Percentiles rank a stretch among this genome's conserved stretches.
Conservation (phyloP, 2,329 filamentous ascomycete species). For the Fusarium luffae region DNA sequence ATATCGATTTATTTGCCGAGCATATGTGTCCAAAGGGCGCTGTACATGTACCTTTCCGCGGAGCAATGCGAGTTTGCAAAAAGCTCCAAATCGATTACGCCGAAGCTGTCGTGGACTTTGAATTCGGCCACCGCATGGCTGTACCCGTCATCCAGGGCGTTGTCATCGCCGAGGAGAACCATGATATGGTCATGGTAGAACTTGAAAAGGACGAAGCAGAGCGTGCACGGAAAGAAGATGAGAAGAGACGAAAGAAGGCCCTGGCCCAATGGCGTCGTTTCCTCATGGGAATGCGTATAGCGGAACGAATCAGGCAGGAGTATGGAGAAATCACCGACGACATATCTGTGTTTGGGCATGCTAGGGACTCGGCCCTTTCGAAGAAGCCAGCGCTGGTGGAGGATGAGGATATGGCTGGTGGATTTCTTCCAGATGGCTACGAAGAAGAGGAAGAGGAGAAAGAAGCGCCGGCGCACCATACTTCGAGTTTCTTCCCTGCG, state of each 20-base stretch:
- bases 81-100: constrained; percentile 88
- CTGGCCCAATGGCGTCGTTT: constrained; percentile 87
- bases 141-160: constrained; percentile 92
- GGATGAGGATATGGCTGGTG: constrained; percentile 67
- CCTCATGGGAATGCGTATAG: constrained; percentile 84
- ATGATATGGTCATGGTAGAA: constrained; percentile 78
- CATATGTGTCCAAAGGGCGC: constrained; percentile 91
- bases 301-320: constrained; percentile 79
- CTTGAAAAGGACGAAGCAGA: constrained; percentile 83
- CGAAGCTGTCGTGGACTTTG: constrained; percentile 95
- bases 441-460: constrained; percentile 60
- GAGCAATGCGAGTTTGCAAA: constrained; percentile 83
- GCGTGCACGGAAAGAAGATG: constrained; percentile 80
- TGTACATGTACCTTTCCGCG: constrained; percentile 82
- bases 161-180: constrained; percentile 85
- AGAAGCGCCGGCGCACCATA: constrained; percentile 46
- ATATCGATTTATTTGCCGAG: constrained; percentile 94
- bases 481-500: constrained; percentile 62
- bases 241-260: constrained; percentile 80
- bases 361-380: constrained; percentile 37
- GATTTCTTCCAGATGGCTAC: constrained; percentile 69
- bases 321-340: constrained; percentile 73
- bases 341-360: constrained; percentile 66
- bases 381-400: constrained; percentile 43
- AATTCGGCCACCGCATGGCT: constrained; percentile 94